phyloP scores from a whole-genome alignment of 495 filamentous ascomycete species.

The Penicillium salamii region DNA sequence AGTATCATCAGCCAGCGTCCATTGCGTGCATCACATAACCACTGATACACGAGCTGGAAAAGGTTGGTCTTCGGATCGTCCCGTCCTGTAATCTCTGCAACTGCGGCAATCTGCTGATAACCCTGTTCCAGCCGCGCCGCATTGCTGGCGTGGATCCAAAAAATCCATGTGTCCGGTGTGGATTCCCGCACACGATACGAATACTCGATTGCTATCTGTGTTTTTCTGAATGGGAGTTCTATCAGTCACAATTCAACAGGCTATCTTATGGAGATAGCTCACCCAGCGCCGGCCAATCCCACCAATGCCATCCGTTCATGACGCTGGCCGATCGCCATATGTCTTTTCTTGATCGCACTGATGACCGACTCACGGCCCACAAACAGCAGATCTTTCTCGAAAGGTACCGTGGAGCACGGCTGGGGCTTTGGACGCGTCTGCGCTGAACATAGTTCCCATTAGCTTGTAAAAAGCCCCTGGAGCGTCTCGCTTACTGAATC shows the following conservation, averaged over 20 bases:
- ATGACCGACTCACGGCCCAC: slow-evolving; percentile 1
- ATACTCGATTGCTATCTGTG: slow-evolving; percentile 52
- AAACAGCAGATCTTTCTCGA: not conserved
- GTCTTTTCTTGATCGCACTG: slow-evolving; percentile 4
- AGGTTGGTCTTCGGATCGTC: slow-evolving; percentile 17
- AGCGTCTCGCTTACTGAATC: slow-evolving; percentile 6
- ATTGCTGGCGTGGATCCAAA: slow-evolving; percentile 35
- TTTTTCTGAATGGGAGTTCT: slow-evolving; percentile 30
- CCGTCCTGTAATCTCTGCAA: slow-evolving; percentile 20
- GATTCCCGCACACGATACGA: slow-evolving; percentile 32
- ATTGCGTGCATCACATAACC: slow-evolving; percentile 8
- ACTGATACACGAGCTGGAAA: slow-evolving; percentile 16
- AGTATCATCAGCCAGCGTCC: slow-evolving; percentile 28
- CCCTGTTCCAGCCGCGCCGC: slow-evolving; percentile 40
- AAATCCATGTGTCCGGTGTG: slow-evolving; percentile 34
- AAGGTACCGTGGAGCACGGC: slow-evolving; percentile 1
- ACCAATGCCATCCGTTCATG: slow-evolving; percentile 8
- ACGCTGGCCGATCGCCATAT: not conserved
- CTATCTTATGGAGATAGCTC: not conserved
- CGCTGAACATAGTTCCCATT: not conserved
- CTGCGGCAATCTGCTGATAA: slow-evolving; percentile 41
- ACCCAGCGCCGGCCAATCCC: not conserved
- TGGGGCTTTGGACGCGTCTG: slow-evolving; percentile 1
- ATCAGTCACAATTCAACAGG: not conserved
- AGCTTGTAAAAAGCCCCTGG: not conserved